Base-by-base conservation (phyloP, 1,284 basidiomycete species). In the Termitomyces sp. region DNA sequence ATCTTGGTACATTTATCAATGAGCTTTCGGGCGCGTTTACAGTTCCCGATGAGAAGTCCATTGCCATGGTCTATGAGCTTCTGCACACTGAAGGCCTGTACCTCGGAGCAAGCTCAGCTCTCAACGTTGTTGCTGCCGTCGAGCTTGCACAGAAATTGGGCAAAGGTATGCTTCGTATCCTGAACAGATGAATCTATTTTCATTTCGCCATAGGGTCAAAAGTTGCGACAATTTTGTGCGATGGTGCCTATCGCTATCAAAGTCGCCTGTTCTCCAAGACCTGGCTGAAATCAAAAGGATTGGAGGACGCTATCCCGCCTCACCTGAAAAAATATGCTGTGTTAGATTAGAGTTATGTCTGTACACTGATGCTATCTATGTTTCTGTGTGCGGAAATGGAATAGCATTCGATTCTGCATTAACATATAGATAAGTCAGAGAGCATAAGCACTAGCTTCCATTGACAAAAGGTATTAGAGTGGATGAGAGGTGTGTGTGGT, bases 201-300 rank as follows among this genome's bases (percentile, higher is more conserved):
- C 46, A 28, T 57, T 5, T 28, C 14, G 33, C 19, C 40, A 16
- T 61, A 91, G 91, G 93, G 31, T 91, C 86, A 41, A 93, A 80
- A 9, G 78, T 99, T 38, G 94, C 88, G 5, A 99, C 97, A 3
- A 82, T 98, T 51, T 72, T 99, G 35, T 93, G 91, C 68, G 96
- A 98, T 66, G 95, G 95, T 21, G 96, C 96, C 35, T 96, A 97
- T 66, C 80, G 96, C 63, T 99, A 99, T 68, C 97, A 99, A 74
- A 93, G 90, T 54, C 80, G 97, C 10, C 75, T 99, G 41, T 98
- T 98, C 75, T 97, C 93, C n/a, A 89, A 90, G 68, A 83, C 84
- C 62, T 99, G 97, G 97, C 74, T 99, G 52, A 76, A 88, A 67
- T 77, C 80, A 46, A 99, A 99, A 69, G 84, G 79, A 1, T 76